A percentile compares a stretch with the other conserved stretches of the same genome.
Evolutionary conservation across 257 asterid species (phyloP).

Genomic region (Solanum paucissectum): DNA sequence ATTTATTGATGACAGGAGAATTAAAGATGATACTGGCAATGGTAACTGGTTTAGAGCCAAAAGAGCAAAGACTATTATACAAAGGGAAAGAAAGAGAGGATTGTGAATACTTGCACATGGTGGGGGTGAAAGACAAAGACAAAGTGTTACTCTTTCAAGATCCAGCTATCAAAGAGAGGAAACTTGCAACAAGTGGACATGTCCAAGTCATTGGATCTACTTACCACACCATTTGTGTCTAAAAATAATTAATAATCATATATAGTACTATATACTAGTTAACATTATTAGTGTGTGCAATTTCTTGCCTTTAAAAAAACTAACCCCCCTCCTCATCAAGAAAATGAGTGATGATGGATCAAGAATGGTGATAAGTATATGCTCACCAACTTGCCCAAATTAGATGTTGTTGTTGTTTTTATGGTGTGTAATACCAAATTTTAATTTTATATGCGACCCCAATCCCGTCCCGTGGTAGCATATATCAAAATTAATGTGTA

Average conservation of each 20-base stretch:
- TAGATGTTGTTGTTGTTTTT: not conserved
- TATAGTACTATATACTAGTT: not conserved
- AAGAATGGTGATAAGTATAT: constrained; percentile 10
- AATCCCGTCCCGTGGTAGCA: constrained; percentile 1
- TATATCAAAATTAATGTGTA: constrained; percentile 1
- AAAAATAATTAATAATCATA: not conserved
- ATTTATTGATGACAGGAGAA: constrained; percentile 32
- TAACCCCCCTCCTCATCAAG: not conserved
- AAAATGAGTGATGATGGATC: not conserved
- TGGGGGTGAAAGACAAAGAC: constrained; percentile 69
- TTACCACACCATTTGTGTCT: constrained; percentile 47
- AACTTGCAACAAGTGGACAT: not conserved
- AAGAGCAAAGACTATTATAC: constrained; percentile 62
- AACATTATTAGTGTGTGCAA: not conserved
- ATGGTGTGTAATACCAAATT: constrained; percentile 1
- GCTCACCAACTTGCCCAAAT: constrained; percentile 16
- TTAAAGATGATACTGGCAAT: constrained; percentile 46
- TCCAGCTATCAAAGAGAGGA: constrained; percentile 59
- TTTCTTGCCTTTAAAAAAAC: not conserved
- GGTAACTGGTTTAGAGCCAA: constrained; percentile 48
- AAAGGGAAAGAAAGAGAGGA: constrained; percentile 86
- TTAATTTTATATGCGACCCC: constrained; percentile 5
- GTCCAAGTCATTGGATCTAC: constrained; percentile 24
- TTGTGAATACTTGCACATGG: constrained; percentile 65
- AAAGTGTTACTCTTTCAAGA: constrained; percentile 68